phyloP scores from a whole-genome alignment of 2,329 filamentous ascomycete genomes.

The Sporothrix globosa region DNA sequence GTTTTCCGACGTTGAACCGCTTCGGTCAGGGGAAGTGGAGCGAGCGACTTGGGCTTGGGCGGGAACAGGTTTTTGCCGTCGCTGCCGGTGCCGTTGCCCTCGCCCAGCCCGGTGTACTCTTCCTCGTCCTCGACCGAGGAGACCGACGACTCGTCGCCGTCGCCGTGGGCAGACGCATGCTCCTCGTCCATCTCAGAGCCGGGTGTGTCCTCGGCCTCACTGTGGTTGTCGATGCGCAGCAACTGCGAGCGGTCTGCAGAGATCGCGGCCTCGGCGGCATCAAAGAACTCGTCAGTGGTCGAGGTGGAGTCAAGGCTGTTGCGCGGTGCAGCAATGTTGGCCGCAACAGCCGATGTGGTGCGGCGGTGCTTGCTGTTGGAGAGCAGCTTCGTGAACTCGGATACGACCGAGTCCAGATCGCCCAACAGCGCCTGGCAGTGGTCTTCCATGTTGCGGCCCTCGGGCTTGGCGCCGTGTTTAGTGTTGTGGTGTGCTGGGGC shows the following conservation, averaged over 20 bases:
- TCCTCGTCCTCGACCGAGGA: slow-evolving; percentile 65
- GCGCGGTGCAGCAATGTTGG: slow-evolving; percentile 45
- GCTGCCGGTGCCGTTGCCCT: slow-evolving; percentile 39
- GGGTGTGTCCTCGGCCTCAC: slow-evolving; percentile 38
- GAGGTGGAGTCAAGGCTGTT: slow-evolving; percentile 79
- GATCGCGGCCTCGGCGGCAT: slow-evolving; percentile 72
- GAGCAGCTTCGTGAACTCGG: slow-evolving; percentile 78
- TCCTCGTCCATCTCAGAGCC: slow-evolving; percentile 61
- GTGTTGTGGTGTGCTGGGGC: not conserved
- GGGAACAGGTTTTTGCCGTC: slow-evolving; percentile 67
- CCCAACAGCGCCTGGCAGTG: slow-evolving; percentile 81
- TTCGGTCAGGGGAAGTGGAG: slow-evolving; percentile 73
- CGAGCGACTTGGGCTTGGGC: slow-evolving; percentile 71
- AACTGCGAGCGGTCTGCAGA: slow-evolving; percentile 42
- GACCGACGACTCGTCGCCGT: slow-evolving; percentile 64
- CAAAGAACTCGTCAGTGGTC: slow-evolving; percentile 91
- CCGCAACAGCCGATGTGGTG: slow-evolving; percentile 52
- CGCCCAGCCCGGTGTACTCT: slow-evolving; percentile 43
- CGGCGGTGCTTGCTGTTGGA: slow-evolving; percentile 78
- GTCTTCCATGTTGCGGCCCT: slow-evolving; percentile 72
- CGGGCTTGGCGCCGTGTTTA: slow-evolving; percentile 43
- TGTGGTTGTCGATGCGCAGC: slow-evolving; percentile 34
- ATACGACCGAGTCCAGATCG: slow-evolving; percentile 81
- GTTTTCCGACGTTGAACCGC: slow-evolving; percentile 67
- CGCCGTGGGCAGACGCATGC: slow-evolving; percentile 61